These are phyloP conservation scores for Aspergillus intermedius DNA, from an alignment of 2,329 filamentous ascomycete genomes.

Conservation along the genomic window DNA sequence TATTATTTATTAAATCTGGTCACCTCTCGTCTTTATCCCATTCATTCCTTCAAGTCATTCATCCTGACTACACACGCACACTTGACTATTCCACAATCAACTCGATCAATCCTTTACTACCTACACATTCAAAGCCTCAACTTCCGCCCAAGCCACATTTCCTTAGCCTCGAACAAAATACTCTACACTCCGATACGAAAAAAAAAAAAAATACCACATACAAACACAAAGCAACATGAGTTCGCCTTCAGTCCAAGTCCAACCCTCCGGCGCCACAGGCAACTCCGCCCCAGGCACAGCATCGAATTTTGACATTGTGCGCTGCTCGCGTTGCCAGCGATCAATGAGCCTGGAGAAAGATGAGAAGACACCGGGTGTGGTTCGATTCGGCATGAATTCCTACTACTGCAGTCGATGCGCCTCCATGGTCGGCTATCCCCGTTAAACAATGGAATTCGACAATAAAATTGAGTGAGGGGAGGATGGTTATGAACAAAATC, in stretches of 20 bases:
- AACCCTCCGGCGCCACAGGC: slow-evolving; percentile 22
- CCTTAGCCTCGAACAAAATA: neutral
- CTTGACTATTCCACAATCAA: neutral
- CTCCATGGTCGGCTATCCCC: slow-evolving; percentile 36
- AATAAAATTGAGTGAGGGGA: neutral
- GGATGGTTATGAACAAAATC: no score
- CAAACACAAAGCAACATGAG: slow-evolving; percentile 23
- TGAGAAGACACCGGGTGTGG: slow-evolving; percentile 29
- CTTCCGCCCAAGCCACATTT: neutral
- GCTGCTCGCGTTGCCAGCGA: slow-evolving; percentile 44
- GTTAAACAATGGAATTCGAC: neutral
- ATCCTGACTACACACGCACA: neutral
- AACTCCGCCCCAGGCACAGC: slow-evolving; percentile 17
- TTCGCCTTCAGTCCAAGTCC: slow-evolving; percentile 30
- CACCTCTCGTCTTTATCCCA: no score
- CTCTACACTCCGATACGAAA: neutral
- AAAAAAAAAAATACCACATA: neutral
- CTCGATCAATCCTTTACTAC: no score
- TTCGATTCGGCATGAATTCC: slow-evolving; percentile 45
- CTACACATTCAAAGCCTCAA: no score
- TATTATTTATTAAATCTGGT: no score
- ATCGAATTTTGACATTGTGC: slow-evolving; percentile 35
- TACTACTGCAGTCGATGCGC: slow-evolving; percentile 45
- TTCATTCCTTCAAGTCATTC: no score
- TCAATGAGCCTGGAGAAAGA: slow-evolving; percentile 36